These are phyloP conservation scores for Tylopilus vinaceipallidus DNA, from an alignment of 768 basidiomycete genomes.

Conservation along the genomic window DNA sequence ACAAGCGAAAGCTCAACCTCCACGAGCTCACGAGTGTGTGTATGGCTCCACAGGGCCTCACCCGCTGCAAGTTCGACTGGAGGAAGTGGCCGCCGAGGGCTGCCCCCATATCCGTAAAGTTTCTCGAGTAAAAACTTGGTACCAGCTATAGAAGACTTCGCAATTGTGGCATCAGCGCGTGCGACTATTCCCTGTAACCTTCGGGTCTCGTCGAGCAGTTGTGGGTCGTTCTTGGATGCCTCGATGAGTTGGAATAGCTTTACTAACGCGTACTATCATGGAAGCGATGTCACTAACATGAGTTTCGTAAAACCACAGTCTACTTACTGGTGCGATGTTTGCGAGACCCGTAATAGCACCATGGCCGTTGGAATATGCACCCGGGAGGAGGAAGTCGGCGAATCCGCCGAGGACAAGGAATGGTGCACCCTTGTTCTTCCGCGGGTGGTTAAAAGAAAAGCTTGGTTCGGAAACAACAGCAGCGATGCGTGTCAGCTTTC, in stretches of 20 bases:
- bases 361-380: constrained; percentile 69
- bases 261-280: constrained; percentile 50
- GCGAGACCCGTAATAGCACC: constrained; percentile 91
- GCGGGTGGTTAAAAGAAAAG: constrained; percentile 61
- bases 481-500: constrained; percentile 84
- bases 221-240: constrained; percentile 51
- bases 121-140: constrained; percentile 80
- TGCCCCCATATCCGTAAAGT: constrained; percentile 78
- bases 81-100: constrained; percentile 74
- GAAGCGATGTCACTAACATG: not conserved
- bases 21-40: constrained; percentile 68
- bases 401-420: constrained; percentile 89
- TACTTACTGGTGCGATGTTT: constrained; percentile 72
- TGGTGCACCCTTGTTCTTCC: constrained; percentile 60
- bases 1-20: constrained; percentile 57
- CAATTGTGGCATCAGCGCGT: constrained; percentile 76
- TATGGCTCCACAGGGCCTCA: constrained; percentile 66
- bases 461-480: constrained; percentile 56
- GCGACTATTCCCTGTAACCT: constrained; percentile 79
- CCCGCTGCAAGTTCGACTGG: constrained; percentile 57
- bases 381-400: constrained; percentile 77
- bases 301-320: not conserved
- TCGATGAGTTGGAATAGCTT: constrained; percentile 64
- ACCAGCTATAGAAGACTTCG: constrained; percentile 73
- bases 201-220: constrained; percentile 65